These are phyloP conservation scores for Didymella segeticola DNA, from an alignment of 2,329 filamentous ascomycete species.

Conservation along the genomic window DNA sequence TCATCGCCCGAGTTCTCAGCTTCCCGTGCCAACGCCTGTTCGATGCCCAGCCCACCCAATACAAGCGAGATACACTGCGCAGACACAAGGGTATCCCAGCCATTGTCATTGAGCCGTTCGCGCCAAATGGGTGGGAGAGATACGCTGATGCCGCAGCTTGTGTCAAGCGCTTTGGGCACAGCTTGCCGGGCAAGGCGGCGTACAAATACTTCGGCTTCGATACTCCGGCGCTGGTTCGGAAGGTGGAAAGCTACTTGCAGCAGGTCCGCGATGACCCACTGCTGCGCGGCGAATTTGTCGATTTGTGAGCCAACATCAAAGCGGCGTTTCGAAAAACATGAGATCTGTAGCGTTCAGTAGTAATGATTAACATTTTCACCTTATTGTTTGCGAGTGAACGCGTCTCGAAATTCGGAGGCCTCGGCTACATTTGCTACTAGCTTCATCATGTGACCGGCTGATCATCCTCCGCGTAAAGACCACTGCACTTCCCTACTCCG, in stretches of 20 bases:
- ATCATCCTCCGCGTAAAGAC: background rate
- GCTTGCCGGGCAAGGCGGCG: constrained; percentile 60
- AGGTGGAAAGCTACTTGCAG: constrained; percentile 48
- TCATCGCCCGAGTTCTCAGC: constrained; percentile 56
- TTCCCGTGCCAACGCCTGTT: constrained; percentile 61
- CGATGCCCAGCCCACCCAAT: constrained; percentile 55
- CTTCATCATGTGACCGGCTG: background rate
- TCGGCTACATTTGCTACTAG: background rate
- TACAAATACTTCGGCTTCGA: constrained; percentile 66
- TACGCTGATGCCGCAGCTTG: constrained; percentile 65
- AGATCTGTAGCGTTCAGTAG: background rate
- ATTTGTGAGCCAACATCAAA: constrained; percentile 25
- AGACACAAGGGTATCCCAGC: constrained; percentile 52
- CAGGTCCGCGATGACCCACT: constrained; percentile 47
- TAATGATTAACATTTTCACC: background rate
- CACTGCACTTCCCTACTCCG: background rate
- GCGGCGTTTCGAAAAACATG: background rate
- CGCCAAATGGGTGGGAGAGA: constrained; percentile 65
- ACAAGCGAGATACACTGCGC: constrained; percentile 56
- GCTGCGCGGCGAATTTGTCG: constrained; percentile 41
- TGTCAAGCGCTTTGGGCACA: constrained; percentile 64
- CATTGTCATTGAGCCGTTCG: constrained; percentile 68
- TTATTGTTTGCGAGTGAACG: background rate
- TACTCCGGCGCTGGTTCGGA: constrained; percentile 52
- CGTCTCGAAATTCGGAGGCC: background rate